Conservation (phyloP, 2,329 filamentous ascomycete genomes). For the Ophidiomyces ophidiicola region DNA sequence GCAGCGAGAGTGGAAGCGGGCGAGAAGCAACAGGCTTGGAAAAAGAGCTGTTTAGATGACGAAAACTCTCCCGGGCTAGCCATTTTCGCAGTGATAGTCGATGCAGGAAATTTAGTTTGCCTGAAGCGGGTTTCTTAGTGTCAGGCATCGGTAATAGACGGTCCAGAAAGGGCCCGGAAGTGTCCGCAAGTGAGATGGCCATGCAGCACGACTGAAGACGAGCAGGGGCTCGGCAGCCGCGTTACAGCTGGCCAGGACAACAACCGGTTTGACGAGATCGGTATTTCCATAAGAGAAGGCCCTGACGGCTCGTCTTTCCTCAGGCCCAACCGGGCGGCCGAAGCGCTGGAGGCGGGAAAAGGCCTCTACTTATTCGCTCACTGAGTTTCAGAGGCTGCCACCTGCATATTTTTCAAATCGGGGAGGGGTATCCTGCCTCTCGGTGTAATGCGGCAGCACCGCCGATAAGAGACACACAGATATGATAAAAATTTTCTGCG, state of each 20-base stretch:
- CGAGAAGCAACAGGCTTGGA: slow-evolving; percentile 20
- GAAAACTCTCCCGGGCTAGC: slow-evolving; percentile 31
- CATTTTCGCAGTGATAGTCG: slow-evolving; percentile 32
- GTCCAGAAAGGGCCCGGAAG: slow-evolving; percentile 27
- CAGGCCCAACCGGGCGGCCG: too few relatives aligned
- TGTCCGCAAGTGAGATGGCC: slow-evolving; percentile 33
- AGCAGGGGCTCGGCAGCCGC: slow-evolving; percentile 21
- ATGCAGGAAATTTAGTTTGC: slow-evolving; percentile 37
- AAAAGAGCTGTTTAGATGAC: slow-evolving; percentile 2
- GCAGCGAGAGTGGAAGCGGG: slow-evolving; percentile 3
- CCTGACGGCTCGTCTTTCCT: too few relatives aligned
- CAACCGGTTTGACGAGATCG: slow-evolving; percentile 23
- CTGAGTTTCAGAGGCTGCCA: neutral
- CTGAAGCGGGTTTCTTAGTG: slow-evolving; percentile 24
- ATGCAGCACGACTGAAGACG: slow-evolving; percentile 26
- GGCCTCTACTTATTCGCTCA: too few relatives aligned
- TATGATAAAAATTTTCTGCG: too few relatives aligned
- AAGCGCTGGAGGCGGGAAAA: too few relatives aligned
- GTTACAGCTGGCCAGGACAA: slow-evolving; percentile 26
- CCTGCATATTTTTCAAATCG: neutral
- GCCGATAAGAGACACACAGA: too few relatives aligned
- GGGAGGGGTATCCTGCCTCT: slow-evolving; percentile 4
- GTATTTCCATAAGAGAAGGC: slow-evolving; percentile 28
- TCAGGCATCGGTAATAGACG: slow-evolving; percentile 26
- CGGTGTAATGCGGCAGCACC: slow-evolving; percentile 6